Conservation (phyloP, 352 stramenopile genomes). For the Phytophthora brassicae region DNA sequence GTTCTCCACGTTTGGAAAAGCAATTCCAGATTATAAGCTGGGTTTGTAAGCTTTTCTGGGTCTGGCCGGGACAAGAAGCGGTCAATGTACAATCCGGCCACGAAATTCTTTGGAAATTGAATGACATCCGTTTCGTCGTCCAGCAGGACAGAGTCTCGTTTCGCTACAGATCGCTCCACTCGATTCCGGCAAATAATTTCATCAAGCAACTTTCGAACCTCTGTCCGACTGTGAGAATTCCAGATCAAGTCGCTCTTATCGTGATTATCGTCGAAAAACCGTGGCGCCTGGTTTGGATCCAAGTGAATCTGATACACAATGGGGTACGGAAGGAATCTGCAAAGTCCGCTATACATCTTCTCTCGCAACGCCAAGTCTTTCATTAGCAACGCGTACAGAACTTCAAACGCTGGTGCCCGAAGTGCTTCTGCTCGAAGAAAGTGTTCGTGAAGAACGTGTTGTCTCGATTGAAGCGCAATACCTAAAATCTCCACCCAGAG, state of each 20-base stretch:
- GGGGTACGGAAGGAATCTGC: constrained; percentile 76
- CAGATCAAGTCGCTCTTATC: constrained; percentile 85
- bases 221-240: constrained; percentile 76
- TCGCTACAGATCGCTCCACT: constrained; percentile 65
- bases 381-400: constrained; percentile 72
- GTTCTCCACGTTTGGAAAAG: constrained; percentile 76
- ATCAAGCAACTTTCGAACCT: constrained; percentile 76
- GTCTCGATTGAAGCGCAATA: constrained; percentile 74
- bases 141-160: constrained; percentile 77
- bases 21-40: constrained; percentile 76
- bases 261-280: constrained; percentile 85
- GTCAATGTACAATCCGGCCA: constrained; percentile 75
- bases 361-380: constrained; percentile 72
- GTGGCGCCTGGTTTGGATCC: constrained; percentile 63
- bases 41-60: constrained; percentile 71
- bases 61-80: constrained; percentile 72
- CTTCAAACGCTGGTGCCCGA: constrained; percentile 77
- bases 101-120: constrained; percentile 60
- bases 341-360: constrained; percentile 73
- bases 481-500: constrained; percentile 82
- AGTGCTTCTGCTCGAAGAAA: constrained; percentile 77
- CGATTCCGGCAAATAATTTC: constrained; percentile 80
- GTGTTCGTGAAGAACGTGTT: constrained; percentile 82
- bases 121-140: constrained; percentile 70
- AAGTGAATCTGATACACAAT: constrained; percentile 85